Evolutionary conservation across 1,139 yeast genomes (phyloP), one percentile per base, ranked within the genome.

Genomic region (Candida dubliniensis): DNA sequence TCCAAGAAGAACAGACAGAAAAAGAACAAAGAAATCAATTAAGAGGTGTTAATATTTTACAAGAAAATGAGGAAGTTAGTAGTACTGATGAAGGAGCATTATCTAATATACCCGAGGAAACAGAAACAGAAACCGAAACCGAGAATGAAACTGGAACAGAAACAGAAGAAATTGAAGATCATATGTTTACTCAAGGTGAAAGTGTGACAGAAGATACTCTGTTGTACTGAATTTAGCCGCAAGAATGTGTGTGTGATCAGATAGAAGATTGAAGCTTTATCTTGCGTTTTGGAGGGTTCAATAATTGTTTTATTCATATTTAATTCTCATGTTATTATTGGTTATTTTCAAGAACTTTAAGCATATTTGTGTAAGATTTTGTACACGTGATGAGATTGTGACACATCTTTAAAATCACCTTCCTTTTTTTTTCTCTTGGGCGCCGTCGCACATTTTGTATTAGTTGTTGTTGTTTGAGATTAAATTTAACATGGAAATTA

Each of bases 61-160:
- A 32, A 6, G 42, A 27, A 11, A n/a, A 8, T 15, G 38, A 34
- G 25, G 34, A 18, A 15, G 30, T 8, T 4, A 29, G 30, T 23
- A n/a, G 7, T 10, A 14, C 15, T 12, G 36, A 40, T 18, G 40
- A 35, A 30, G 40, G 30, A 4, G 23, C 7, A 1, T 41, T 49
- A 29, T 38, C 50, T 7, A 48, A 50, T 38, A 50, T 50, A n/a
- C 43, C 46, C 2, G 53, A 50, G 44, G 53, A 50, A 34, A 45
- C 45, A 9, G 49, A 44, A 36, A 27, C 30, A 8, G 30, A 27
- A 27, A 27, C 30, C 4, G 30, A 27, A 27, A n/a, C 10, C 30
- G n/a, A 27, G n/a, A 9, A 27, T 10, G 47, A 43, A 27, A 48
- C 43, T 36, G 46, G 43, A 13, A 51, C 47, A 40, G 53, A 48